A percentile compares a stretch with the other conserved stretches of the same genome.
These are phyloP conservation scores for Plenodomus lindquistii DNA, from an alignment of 2,329 filamentous ascomycete species.

Conservation along the genomic window DNA sequence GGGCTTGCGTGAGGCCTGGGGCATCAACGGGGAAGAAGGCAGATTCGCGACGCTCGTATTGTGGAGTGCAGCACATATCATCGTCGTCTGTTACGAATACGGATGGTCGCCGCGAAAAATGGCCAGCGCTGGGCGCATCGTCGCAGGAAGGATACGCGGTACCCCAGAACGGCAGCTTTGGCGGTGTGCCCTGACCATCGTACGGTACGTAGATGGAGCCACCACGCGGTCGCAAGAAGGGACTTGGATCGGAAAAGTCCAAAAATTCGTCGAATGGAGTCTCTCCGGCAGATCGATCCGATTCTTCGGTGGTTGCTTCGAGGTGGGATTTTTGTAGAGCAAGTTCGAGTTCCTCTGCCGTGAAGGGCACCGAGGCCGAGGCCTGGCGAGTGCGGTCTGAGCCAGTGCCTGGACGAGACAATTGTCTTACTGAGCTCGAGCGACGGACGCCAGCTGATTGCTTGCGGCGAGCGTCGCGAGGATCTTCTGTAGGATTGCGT, in stretches of 20 bases:
- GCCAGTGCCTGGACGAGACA: slow-evolving; percentile 30
- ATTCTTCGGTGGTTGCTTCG: slow-evolving; percentile 35
- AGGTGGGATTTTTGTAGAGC: slow-evolving; percentile 49
- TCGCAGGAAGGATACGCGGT: slow-evolving; percentile 18
- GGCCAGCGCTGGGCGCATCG: slow-evolving; percentile 8
- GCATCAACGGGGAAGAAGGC: slow-evolving; percentile 15
- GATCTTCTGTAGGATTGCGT: slow-evolving; percentile 39
- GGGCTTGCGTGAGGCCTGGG: slow-evolving; percentile 12
- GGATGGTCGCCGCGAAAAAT: slow-evolving; percentile 17
- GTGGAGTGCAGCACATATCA: slow-evolving; percentile 8
- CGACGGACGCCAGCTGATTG: slow-evolving; percentile 31
- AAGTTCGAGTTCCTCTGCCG: slow-evolving; percentile 50
- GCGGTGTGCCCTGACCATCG: slow-evolving; percentile 25
- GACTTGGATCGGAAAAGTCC: slow-evolving; percentile 24
- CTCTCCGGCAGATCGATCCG: slow-evolving; percentile 25
- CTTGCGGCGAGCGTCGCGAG: slow-evolving; percentile 29
- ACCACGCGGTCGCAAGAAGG: slow-evolving; percentile 26
- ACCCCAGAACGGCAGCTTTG: slow-evolving; percentile 25
- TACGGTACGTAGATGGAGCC: slow-evolving; percentile 32
- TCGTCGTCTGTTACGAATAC: slow-evolving; percentile 9
- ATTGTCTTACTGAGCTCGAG: slow-evolving; percentile 28
- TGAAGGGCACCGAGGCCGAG: slow-evolving; percentile 46
- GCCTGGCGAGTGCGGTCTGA: slow-evolving; percentile 32
- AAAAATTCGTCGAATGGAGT: slow-evolving; percentile 23
- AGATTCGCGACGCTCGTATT: slow-evolving; percentile 21